These are phyloP conservation scores for Phtheirospermum japonicum DNA, from an alignment of 257 asterid genomes.

Conservation along the genomic window DNA sequence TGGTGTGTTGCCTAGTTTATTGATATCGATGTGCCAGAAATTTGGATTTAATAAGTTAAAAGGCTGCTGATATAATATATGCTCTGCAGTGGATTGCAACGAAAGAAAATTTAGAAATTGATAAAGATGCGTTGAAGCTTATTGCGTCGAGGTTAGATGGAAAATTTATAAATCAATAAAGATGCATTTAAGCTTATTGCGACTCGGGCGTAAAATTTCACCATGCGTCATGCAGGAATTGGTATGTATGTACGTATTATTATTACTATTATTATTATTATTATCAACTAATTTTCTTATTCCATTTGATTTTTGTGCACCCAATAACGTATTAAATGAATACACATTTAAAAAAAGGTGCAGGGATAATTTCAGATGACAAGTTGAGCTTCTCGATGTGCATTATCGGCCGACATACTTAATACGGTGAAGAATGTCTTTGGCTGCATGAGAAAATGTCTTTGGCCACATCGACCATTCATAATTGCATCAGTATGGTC, in stretches of 20 bases:
- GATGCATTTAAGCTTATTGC: slow-evolving; percentile 95
- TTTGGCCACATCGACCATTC: too few species aligned
- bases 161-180: slow-evolving; percentile 74
- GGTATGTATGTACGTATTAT: slow-evolving; percentile 10
- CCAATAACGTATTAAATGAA: too few species aligned
- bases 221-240: slow-evolving; percentile 85
- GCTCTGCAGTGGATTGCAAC: slow-evolving; percentile 75
- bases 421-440: slow-evolving; percentile 82
- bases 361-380: slow-evolving; percentile 91
- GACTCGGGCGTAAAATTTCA: slow-evolving; percentile 82
- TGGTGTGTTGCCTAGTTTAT: slow-evolving; percentile 77
- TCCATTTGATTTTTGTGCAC: too few species aligned
- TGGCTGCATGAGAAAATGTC: neutral
- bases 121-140: slow-evolving; percentile 90
- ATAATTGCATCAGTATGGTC: neutral
- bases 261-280: slow-evolving; percentile 7
- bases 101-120: slow-evolving; percentile 75
- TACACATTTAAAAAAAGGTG: too few species aligned
- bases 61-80: slow-evolving; percentile 85
- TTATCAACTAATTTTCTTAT: too few species aligned
- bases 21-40: slow-evolving; percentile 93
- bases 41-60: slow-evolving; percentile 89
- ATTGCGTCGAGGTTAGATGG: slow-evolving; percentile 94
- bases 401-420: too few species aligned
- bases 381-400: slow-evolving; percentile 91